phyloP scores from a whole-genome alignment of 2,329 filamentous ascomycete species.

The Grosmannia serpens region DNA sequence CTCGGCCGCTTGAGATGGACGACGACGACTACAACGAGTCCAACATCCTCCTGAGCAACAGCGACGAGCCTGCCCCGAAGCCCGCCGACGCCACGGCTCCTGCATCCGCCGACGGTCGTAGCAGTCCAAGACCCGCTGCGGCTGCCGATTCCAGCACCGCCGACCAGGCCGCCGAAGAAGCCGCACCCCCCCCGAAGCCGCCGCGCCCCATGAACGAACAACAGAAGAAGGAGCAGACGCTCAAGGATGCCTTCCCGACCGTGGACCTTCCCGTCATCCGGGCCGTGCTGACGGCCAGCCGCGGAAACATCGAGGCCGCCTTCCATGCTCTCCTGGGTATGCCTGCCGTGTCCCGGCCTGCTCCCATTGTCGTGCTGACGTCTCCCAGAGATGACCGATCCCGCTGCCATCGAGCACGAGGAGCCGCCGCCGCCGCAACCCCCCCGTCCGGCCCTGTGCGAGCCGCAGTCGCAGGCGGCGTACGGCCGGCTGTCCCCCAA shows the following conservation, averaged over 20 bases:
- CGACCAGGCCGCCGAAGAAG: conserved; percentile 17
- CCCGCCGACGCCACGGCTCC: conserved; percentile 9
- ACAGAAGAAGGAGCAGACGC: conserved; percentile 74
- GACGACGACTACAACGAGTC: conserved; percentile 59
- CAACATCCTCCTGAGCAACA: conserved; percentile 23
- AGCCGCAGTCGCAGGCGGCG: conserved; percentile 53
- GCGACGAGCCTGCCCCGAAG: conserved; percentile 21
- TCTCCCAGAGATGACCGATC: conserved; percentile 62
- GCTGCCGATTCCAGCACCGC: conserved; percentile 18
- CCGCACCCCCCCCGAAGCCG: conserved; percentile 58
- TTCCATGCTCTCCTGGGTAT: conserved; percentile 87
- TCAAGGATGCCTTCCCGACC: conserved; percentile 86
- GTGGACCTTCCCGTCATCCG: conserved; percentile 74
- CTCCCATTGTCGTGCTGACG: conserved; percentile 1
- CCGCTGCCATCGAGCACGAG: conserved; percentile 52
- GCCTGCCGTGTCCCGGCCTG: conserved; percentile 11
- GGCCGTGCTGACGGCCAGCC: conserved; percentile 77
- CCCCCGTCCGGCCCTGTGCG: conserved; percentile 55
- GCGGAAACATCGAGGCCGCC: conserved; percentile 78
- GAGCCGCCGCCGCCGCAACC: conserved; percentile 57
- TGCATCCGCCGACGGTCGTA: conserved; percentile 1
- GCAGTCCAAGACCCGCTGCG: neutral
- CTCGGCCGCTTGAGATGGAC: conserved; percentile 53
- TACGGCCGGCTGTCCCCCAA: conserved; percentile 49
- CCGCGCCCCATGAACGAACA: conserved; percentile 71